phyloP scores from a whole-genome alignment of 371 early-diverging fungal species.

The Neoconidiobolus thromboides region DNA sequence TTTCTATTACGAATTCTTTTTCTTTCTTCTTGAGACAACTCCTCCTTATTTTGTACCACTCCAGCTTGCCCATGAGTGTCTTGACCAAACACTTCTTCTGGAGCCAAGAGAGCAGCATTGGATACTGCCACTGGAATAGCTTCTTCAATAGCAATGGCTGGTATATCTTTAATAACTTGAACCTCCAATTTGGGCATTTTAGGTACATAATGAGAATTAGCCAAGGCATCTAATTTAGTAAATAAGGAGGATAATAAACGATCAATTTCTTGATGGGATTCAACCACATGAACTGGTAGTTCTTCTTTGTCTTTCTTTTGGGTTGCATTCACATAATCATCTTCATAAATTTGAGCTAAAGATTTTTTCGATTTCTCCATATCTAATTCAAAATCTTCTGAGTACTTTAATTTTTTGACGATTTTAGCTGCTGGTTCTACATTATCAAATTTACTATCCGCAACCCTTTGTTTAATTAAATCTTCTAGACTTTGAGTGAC shows the following conservation, averaged over 20 bases:
- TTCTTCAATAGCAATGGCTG: slow-evolving; percentile 89
- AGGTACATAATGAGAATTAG: slow-evolving; percentile 84
- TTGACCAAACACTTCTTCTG: slow-evolving; percentile 76
- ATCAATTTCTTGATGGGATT: slow-evolving; percentile 64
- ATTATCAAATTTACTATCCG: slow-evolving; percentile 63
- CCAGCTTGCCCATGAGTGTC: slow-evolving; percentile 4
- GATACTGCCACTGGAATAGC: slow-evolving; percentile 75
- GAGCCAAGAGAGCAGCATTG: slow-evolving; percentile 64
- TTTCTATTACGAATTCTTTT: slow-evolving; percentile 6
- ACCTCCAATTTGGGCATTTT: slow-evolving; percentile 54
- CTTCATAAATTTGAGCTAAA: slow-evolving; percentile 81
- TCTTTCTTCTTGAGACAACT: slow-evolving; percentile 4
- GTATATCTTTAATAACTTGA: slow-evolving; percentile 54
- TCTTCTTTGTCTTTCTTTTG: slow-evolving; percentile 47
- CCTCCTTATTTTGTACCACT: background rate
- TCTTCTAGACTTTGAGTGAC: slow-evolving; percentile 74
- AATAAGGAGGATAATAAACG: slow-evolving; percentile 49
- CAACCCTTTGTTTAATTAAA: slow-evolving; percentile 77
- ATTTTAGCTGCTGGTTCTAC: slow-evolving; percentile 37
- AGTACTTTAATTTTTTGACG: slow-evolving; percentile 46
- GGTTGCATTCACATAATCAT: slow-evolving; percentile 50
- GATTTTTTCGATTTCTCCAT: slow-evolving; percentile 70
- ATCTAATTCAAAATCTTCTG: slow-evolving; percentile 59
- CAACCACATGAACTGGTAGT: slow-evolving; percentile 22
- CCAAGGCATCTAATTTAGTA: slow-evolving; percentile 69